Base-by-base conservation (phyloP, 345 rosid genomes). In the Cardamine resedifolia region DNA sequence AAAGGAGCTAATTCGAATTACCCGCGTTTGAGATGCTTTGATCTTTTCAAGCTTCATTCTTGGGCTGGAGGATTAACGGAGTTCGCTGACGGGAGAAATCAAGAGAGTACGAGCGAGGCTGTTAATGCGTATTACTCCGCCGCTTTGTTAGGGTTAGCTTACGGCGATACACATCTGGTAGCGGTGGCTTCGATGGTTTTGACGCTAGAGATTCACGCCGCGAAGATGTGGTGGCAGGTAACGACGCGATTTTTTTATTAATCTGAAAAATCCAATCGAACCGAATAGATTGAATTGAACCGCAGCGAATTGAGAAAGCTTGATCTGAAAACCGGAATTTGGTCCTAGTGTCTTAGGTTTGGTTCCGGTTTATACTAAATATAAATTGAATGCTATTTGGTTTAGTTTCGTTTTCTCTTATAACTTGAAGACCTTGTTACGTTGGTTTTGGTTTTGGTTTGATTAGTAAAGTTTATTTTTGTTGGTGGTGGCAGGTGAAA, bases 31-130 rank as follows among this genome's bases (percentile, higher is more conserved):
- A 83, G 96, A 69, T 91, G 96, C 55, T 95, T 95, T 61, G 97
- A 95, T 80, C 64, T 95, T 65, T 95, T 88, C 47, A 95, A 90
- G 68, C 77, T 95, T 68, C 99, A 95, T 74, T 95, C 99, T 24
- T 95, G 97, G 97, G 99, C 97, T 10, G 90, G 96, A 45, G 97
- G 99, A 44, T 74, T 95, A 70, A 91, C 92, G 5, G 97, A 90
- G 81, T 91, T 89, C 20, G 87, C 88, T 0, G 97, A 95, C 69
- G 97, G 99, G 31, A 68, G 99, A 79, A 87, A 91, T 61, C 96
- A 95, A 43, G 96, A 91, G 80, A 95, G 91, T 79, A 88, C 99
- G 1, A 88, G 97, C 15, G 99, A 95, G 75, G 97, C 99, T 2
- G 87, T 95, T 58, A 91, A 90, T 31, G 97, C 86, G 0, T 95